These are phyloP conservation scores for Monilinia polystroma DNA, from an alignment of 2,329 filamentous ascomycete genomes.

Conservation along the genomic window DNA sequence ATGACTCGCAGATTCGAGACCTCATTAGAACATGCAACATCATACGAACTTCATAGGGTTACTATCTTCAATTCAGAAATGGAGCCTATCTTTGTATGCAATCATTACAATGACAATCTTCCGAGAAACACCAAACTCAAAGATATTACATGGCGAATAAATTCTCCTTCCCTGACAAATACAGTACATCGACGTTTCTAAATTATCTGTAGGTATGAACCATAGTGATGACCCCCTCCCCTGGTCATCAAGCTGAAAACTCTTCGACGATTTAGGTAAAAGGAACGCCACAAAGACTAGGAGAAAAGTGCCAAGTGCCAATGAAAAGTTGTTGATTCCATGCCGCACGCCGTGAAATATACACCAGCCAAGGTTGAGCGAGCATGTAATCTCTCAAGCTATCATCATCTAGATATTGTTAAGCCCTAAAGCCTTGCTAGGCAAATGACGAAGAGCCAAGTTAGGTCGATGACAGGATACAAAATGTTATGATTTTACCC, in stretches of 20 bases:
- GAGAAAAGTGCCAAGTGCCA: neutral
- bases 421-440: neutral
- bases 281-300: neutral
- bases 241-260: neutral
- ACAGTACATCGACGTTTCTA: neutral
- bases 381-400: neutral
- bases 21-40: neutral
- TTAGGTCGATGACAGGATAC: no score
- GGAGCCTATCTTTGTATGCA: neutral
- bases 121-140: neutral
- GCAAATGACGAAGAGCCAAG: neutral
- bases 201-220: no score
- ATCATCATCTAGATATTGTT: neutral
- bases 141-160: neutral
- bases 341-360: neutral
- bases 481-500: neutral
- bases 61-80: neutral
- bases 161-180: neutral
- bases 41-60: neutral
- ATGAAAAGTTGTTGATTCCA: neutral
- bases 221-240: neutral
- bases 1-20: neutral
- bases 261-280: neutral
- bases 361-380: neutral
- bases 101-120: neutral